phyloP scores from a whole-genome alignment of 2,329 filamentous ascomycete genomes.

The Colletotrichum sp. region DNA sequence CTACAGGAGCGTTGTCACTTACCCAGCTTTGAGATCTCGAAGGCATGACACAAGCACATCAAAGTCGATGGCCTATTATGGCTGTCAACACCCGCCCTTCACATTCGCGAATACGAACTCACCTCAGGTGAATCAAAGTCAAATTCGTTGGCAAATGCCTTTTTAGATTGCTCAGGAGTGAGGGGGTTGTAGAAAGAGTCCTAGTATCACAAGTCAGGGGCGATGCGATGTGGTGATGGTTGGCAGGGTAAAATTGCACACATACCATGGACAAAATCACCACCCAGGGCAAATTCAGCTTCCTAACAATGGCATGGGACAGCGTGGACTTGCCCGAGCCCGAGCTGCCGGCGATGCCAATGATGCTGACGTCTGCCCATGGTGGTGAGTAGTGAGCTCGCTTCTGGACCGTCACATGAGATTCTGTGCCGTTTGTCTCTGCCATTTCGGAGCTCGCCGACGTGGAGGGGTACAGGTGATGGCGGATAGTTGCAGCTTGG shows the following conservation, averaged over 20 bases:
- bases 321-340: constrained; percentile 95
- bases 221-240: not conserved
- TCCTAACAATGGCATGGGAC: constrained; percentile 87
- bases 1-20: constrained; percentile 32
- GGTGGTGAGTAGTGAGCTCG: constrained; percentile 86
- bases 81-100: not conserved
- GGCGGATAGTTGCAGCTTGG: constrained; percentile 4
- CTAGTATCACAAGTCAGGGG: constrained; percentile 45
- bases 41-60: constrained; percentile 82
- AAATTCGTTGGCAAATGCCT: constrained; percentile 88
- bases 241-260: constrained; percentile 20
- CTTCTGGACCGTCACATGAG: constrained; percentile 55
- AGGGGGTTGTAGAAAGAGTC: constrained; percentile 98
- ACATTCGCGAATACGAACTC: constrained; percentile 9
- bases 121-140: constrained; percentile 91
- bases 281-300: constrained; percentile 94
- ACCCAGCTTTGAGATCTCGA: constrained; percentile 90
- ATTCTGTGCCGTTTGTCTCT: constrained; percentile 26
- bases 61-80: constrained; percentile 80
- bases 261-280: constrained; percentile 94
- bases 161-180: constrained; percentile 75
- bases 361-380: constrained; percentile 96
- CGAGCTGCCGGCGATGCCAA: constrained; percentile 93
- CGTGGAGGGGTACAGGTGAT: not conserved
- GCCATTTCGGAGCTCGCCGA: constrained; percentile 18